Conservation (phyloP, 495 filamentous ascomycete species). For the Jackrogersella minutella region DNA sequence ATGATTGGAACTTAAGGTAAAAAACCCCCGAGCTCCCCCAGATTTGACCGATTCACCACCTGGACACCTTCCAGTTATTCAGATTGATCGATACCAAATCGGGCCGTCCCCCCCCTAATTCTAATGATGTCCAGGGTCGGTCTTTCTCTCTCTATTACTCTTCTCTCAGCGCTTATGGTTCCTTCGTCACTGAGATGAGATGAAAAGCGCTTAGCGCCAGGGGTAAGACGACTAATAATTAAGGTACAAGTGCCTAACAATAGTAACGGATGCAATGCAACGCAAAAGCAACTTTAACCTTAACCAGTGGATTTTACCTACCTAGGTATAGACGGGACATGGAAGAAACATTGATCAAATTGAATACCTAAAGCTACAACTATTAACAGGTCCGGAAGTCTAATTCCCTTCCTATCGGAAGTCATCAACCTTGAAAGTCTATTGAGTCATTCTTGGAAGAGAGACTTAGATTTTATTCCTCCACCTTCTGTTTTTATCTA, state of each 20-base stretch:
- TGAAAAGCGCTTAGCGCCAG: slow-evolving; percentile 33
- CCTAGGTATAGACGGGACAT: no score
- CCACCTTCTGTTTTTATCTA: no score
- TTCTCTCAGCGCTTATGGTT: slow-evolving; percentile 6
- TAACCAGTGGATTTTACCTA: no score
- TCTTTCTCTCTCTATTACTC: neutral
- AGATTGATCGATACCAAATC: slow-evolving; percentile 38
- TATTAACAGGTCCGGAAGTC: no score
- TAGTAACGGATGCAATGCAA: slow-evolving; percentile 36
- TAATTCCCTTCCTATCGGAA: no score
- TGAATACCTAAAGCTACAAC: no score
- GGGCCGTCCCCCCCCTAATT: slow-evolving; percentile 32
- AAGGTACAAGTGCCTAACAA: no score
- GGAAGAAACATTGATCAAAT: no score
- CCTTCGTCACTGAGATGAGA: slow-evolving; percentile 9
- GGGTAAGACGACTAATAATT: slow-evolving; percentile 19
- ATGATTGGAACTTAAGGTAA: slow-evolving; percentile 19
- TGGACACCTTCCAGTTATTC: slow-evolving; percentile 37
- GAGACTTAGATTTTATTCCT: slow-evolving; percentile 4
- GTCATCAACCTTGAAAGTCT: no score
- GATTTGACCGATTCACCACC: slow-evolving; percentile 38
- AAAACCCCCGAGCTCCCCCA: slow-evolving; percentile 38
- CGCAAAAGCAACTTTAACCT: slow-evolving; percentile 14
- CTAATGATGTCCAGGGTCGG: neutral
- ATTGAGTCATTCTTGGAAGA: no score